Conservation (phyloP, 768 basidiomycete genomes). For the Polyporus arcularius region DNA sequence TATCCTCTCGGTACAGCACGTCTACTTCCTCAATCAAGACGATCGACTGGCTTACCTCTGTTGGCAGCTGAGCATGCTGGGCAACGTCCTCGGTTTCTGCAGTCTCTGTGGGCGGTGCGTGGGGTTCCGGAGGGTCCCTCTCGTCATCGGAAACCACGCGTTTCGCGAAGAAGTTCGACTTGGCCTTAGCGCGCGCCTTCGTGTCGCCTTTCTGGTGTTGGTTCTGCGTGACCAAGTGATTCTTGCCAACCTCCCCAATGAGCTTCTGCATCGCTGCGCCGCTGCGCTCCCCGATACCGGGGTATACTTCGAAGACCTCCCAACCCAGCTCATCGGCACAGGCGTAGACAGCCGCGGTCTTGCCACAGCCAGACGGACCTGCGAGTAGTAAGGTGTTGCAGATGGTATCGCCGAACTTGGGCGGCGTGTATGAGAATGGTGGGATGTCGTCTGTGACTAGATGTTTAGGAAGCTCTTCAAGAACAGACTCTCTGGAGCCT, state of each 20-base stretch:
- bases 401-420: constrained; percentile 48
- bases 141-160: constrained; percentile 27
- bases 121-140: background rate
- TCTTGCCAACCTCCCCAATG: constrained; percentile 92
- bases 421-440: constrained; percentile 9
- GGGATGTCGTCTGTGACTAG: background rate
- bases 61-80: background rate
- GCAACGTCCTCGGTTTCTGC: background rate
- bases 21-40: constrained; percentile 96
- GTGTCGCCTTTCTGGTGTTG: constrained; percentile 18
- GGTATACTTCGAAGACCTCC: constrained; percentile 96
- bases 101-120: background rate
- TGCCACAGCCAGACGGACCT: constrained; percentile 86
- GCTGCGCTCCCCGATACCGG: constrained; percentile 89
- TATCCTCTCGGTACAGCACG: constrained; percentile 85
- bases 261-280: constrained; percentile 75
- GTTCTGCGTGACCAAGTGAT: constrained; percentile 52
- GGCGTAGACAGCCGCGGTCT: constrained; percentile 91
- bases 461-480: constrained; percentile 1
- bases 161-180: constrained; percentile 14
- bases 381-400: constrained; percentile 85
- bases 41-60: constrained; percentile 71
- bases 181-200: background rate
- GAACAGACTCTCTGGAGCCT: background rate
- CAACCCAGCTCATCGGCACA: constrained; percentile 93